Evolutionary conservation across 495 filamentous ascomycete species (phyloP).

Genomic region (Aspergillus affinis): DNA sequence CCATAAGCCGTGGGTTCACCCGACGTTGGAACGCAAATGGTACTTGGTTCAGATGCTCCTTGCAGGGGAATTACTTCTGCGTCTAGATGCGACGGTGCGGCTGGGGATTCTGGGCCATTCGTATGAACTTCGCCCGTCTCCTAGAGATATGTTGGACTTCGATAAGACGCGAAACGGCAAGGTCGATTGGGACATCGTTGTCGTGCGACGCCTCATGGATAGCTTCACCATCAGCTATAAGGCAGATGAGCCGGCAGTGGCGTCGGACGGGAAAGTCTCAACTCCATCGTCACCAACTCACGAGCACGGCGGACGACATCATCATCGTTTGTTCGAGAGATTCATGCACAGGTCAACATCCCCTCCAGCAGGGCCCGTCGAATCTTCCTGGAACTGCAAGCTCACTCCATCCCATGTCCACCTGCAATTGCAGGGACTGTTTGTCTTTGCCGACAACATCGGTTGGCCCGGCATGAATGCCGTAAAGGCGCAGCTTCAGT

Average conservation of each 20-base stretch:
- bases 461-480: constrained; percentile 48
- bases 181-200: constrained; percentile 76
- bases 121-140: constrained; percentile 47
- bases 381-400: constrained; percentile 40
- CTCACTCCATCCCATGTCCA: constrained; percentile 39
- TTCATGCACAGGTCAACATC: constrained; percentile 24
- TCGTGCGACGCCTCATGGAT: constrained; percentile 74
- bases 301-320: constrained; percentile 25
- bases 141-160: constrained; percentile 61
- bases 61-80: constrained; percentile 72
- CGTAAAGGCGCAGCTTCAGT: constrained; percentile 27
- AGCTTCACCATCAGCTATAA: constrained; percentile 53
- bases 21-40: constrained; percentile 65
- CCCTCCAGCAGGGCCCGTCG: constrained; percentile 7
- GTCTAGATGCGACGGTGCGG: constrained; percentile 68
- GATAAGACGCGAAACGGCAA: constrained; percentile 63
- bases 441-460: constrained; percentile 50
- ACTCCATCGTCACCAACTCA: constrained; percentile 4
- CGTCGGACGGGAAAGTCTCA: background rate
- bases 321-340: constrained; percentile 28
- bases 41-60: constrained; percentile 77
- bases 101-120: constrained; percentile 49
- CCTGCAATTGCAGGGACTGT: constrained; percentile 50
- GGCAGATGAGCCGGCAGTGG: constrained; percentile 2
- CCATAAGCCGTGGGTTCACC: constrained; percentile 32